phyloP scores from a whole-genome alignment of 108 stramenopile genomes.

The Fragilariopsis cylindrus region DNA sequence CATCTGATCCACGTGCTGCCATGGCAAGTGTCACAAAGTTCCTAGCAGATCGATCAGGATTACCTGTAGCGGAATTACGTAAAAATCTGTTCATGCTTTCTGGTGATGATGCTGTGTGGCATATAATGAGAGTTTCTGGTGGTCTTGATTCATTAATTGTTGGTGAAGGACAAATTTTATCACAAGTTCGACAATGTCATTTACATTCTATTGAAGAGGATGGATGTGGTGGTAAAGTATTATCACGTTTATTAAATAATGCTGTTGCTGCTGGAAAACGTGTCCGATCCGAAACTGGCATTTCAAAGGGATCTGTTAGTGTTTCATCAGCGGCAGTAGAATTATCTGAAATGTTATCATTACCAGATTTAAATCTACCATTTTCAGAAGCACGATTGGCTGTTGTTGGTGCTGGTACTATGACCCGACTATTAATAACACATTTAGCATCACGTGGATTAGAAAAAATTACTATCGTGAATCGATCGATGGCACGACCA shows the following conservation, averaged over 20 bases:
- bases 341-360: conserved; percentile 80
- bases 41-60: conserved; percentile 77
- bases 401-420: conserved; percentile 97
- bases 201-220: conserved; percentile 94
- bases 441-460: conserved; percentile 95
- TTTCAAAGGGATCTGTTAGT: conserved; percentile 91
- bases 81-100: conserved; percentile 93
- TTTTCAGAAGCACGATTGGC: conserved; percentile 91
- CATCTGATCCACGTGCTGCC: conserved; percentile 86
- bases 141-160: conserved; percentile 98
- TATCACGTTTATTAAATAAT: conserved; percentile 90
- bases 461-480: conserved; percentile 94
- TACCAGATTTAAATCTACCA: conserved; percentile 83
- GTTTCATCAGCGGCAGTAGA: conserved; percentile 97
- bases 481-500: conserved; percentile 82
- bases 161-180: conserved; percentile 98
- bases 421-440: conserved; percentile 94
- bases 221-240: conserved; percentile 96
- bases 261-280: conserved; percentile 97
- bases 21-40: conserved; percentile 88
- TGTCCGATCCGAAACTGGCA: conserved; percentile 95
- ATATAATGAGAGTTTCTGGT: conserved; percentile 95
- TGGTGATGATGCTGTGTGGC: conserved; percentile 97
- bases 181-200: conserved; percentile 96
- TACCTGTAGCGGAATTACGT: conserved; percentile 84